These are phyloP conservation scores for cucumber (Cucumis sativus) DNA, from an alignment of 306 rosid genomes.

Conservation along the genomic window DNA sequence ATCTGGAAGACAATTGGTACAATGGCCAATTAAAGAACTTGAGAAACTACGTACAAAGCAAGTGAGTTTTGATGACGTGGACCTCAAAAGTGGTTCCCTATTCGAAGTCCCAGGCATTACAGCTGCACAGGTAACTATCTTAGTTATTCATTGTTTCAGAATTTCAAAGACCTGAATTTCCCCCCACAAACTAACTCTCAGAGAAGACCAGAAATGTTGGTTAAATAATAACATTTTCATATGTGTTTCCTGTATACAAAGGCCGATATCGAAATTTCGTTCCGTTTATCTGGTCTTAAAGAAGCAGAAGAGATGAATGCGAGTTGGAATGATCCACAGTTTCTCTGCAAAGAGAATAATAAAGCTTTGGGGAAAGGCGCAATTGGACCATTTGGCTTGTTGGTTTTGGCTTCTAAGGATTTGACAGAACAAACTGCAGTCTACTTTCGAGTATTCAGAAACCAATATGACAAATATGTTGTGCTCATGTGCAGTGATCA, in stretches of 20 bases:
- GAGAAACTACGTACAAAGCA: conserved; percentile 24
- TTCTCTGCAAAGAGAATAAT: conserved; percentile 32
- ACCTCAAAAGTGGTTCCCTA: conserved; percentile 21
- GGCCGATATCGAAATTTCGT: conserved; percentile 51
- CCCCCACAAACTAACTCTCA: neutral
- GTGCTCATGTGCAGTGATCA: conserved; percentile 70
- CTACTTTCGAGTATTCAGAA: conserved; percentile 31
- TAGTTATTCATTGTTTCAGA: neutral
- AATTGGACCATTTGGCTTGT: conserved; percentile 52
- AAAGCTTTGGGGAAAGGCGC: conserved; percentile 20
- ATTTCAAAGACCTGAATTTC: neutral
- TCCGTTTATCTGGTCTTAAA: conserved; percentile 25
- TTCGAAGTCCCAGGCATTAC: conserved; percentile 39
- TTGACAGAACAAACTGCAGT: conserved; percentile 40
- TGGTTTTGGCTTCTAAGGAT: conserved; percentile 43
- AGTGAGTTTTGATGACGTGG: conserved; percentile 14
- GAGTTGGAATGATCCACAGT: conserved; percentile 28
- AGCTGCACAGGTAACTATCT: conserved; percentile 42
- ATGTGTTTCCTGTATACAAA: conserved; percentile 6
- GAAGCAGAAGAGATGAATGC: conserved; percentile 28
- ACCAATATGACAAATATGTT: conserved; percentile 17
- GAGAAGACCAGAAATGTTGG: neutral
- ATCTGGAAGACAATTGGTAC: conserved; percentile 38
- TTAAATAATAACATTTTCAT: neutral
- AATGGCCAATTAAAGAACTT: conserved; percentile 54